Percentiles rank a stretch among this genome's conserved stretches.
Conservation (phyloP, 2,329 filamentous ascomycete species). For the Leptographium lundbergii region DNA sequence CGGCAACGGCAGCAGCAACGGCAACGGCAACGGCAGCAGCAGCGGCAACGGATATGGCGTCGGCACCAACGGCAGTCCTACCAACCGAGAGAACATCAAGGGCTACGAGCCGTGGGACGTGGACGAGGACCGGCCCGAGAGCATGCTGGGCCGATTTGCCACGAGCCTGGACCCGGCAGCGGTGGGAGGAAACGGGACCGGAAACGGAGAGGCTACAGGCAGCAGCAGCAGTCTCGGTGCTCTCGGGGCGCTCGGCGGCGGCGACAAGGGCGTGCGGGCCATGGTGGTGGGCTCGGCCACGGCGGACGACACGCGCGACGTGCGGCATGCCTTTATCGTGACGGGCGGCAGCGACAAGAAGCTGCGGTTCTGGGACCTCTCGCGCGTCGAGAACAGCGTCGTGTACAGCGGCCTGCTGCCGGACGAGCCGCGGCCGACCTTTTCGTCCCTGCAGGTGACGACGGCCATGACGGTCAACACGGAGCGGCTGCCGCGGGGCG, state of each 20-base stretch:
- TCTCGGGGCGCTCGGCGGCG: slow-evolving; percentile 22
- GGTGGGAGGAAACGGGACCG: slow-evolving; percentile 14
- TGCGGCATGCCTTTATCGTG: slow-evolving; percentile 70
- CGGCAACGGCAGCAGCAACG: not conserved
- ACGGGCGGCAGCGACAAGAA: slow-evolving; percentile 84
- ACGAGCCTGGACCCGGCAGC: slow-evolving; percentile 54
- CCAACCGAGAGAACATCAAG: slow-evolving; percentile 42
- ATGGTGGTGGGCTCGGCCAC: slow-evolving; percentile 48
- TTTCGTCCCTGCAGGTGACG: slow-evolving; percentile 50
- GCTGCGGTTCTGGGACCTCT: slow-evolving; percentile 86
- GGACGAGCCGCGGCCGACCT: slow-evolving; percentile 63
- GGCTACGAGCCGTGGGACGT: slow-evolving; percentile 77
- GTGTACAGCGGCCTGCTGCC: slow-evolving; percentile 67
- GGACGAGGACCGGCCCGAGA: slow-evolving; percentile 78
- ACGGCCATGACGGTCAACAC: slow-evolving; percentile 52
- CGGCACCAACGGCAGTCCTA: not conserved
- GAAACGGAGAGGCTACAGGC: no score
- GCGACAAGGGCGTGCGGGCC: slow-evolving; percentile 59
- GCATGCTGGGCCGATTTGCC: slow-evolving; percentile 77
- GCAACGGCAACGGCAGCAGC: not conserved
- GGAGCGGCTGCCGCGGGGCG: slow-evolving; percentile 38
- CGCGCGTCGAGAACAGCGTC: slow-evolving; percentile 61
- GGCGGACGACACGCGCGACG: slow-evolving; percentile 46
- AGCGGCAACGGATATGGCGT: not conserved
- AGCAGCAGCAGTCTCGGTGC: not conserved